Evolutionary conservation across 2,329 filamentous ascomycete genomes (phyloP).

Genomic region (Emmonsia crescens): DNA sequence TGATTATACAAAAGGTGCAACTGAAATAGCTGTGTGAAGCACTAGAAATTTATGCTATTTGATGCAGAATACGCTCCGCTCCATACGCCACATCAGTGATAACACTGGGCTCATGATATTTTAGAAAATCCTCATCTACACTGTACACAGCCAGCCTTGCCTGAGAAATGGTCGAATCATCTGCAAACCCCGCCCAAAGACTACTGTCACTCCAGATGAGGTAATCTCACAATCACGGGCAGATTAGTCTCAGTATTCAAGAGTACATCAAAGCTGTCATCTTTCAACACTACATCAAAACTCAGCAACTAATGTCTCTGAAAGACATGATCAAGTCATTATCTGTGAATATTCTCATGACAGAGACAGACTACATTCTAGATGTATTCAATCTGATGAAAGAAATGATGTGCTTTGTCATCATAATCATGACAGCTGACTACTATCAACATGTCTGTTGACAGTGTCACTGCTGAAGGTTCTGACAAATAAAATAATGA

Average conservation of each 20-base stretch:
- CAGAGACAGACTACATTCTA: constrained; percentile 75
- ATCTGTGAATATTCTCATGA: constrained; percentile 50
- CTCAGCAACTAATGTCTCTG: constrained; percentile 61
- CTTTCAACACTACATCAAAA: constrained; percentile 77
- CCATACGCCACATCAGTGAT: constrained; percentile 10
- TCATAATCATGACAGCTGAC: constrained; percentile 76
- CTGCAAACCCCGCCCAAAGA: constrained; percentile 20
- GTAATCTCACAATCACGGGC: constrained; percentile 37
- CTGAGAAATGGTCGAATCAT: constrained; percentile 17
- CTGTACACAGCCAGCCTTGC: constrained; percentile 18
- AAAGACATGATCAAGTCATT: constrained; percentile 44
- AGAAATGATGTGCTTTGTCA: constrained; percentile 94
- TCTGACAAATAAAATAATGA: constrained; percentile 15
- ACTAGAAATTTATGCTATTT: background rate
- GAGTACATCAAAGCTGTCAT: constrained; percentile 89
- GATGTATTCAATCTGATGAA: constrained; percentile 90
- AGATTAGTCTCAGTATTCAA: constrained; percentile 72
- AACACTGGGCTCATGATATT: constrained; percentile 10
- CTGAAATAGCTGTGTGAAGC: background rate
- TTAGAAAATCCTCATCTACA: constrained; percentile 16
- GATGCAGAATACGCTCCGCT: background rate
- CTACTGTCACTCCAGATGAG: constrained; percentile 29
- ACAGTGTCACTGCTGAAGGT: constrained; percentile 11
- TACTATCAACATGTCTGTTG: constrained; percentile 21
- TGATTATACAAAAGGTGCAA: background rate